Evolutionary conservation across 371 early-diverging fungal genomes (phyloP).

Genomic region (Catenaria anguillulae): DNA sequence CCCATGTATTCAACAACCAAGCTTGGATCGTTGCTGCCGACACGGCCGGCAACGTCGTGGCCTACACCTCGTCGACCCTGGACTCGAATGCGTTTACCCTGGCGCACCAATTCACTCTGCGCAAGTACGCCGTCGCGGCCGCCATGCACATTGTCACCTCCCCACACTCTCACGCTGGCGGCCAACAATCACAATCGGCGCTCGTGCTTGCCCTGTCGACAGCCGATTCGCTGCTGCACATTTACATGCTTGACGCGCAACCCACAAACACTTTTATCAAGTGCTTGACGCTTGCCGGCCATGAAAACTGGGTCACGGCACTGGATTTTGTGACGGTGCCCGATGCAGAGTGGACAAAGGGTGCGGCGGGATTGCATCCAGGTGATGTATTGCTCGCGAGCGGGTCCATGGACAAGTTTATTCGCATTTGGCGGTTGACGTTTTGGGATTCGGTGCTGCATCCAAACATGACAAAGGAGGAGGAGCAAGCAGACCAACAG

Average conservation of each 20-base stretch:
- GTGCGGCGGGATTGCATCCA: constrained; percentile 19
- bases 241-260: not conserved
- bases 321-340: constrained; percentile 57
- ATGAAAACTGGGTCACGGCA: constrained; percentile 84
- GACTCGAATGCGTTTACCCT: not conserved
- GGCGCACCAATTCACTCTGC: not conserved
- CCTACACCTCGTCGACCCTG: not conserved
- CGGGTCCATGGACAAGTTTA: constrained; percentile 80
- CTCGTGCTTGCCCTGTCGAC: not conserved
- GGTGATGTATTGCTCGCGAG: constrained; percentile 77
- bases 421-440: constrained; percentile 76
- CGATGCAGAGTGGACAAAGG: not conserved
- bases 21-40: not conserved
- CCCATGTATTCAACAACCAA: too few relatives aligned
- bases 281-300: constrained; percentile 57
- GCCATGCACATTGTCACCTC: too few relatives aligned
- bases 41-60: not conserved
- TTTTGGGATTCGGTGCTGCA: constrained; percentile 14
- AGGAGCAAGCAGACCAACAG: too few relatives aligned
- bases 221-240: not conserved
- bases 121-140: not conserved
- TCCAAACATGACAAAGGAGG: too few relatives aligned
- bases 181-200: not conserved
- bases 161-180: not conserved
- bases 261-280: constrained; percentile 34